Evolutionary conservation across 2,329 filamentous ascomycete genomes (phyloP).

Genomic region (Ophiostoma angusticollis): DNA sequence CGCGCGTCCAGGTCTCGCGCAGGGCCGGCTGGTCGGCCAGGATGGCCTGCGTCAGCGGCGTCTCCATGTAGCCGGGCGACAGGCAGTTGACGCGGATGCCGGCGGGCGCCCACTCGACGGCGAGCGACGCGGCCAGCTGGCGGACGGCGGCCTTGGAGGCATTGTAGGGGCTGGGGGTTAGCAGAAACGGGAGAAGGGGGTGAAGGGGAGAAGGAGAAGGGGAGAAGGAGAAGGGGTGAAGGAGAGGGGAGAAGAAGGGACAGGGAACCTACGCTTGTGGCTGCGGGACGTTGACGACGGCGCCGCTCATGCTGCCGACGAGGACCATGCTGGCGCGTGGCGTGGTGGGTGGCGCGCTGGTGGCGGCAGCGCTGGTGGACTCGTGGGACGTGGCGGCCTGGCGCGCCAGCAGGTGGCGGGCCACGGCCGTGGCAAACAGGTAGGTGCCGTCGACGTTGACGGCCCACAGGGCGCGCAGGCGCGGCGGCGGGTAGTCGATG

Average conservation of each 20-base stretch:
- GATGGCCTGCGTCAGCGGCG: conserved; percentile 88
- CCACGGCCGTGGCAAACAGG: conserved; percentile 71
- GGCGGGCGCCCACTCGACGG: conserved; percentile 83
- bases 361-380: conserved; percentile 31
- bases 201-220: background rate
- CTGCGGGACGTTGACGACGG: conserved; percentile 91
- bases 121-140: conserved; percentile 74
- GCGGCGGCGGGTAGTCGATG: conserved; percentile 57
- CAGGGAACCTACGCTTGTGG: conserved; percentile 53
- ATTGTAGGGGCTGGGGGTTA: conserved; percentile 59
- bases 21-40: conserved; percentile 86
- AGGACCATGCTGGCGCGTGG: conserved; percentile 76
- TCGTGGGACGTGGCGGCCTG: conserved; percentile 38
- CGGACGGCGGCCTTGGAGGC: conserved; percentile 84
- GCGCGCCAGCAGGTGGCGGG: conserved; percentile 76
- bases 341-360: conserved; percentile 23
- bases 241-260: background rate
- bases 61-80: conserved; percentile 92
- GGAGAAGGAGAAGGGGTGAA: conserved; percentile 4
- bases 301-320: conserved; percentile 89
- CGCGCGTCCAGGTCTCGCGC: conserved; percentile 76
- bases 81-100: conserved; percentile 93
- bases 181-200: background rate
- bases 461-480: conserved; percentile 84
- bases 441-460: conserved; percentile 93